phyloP scores from a whole-genome alignment of 2,329 filamentous ascomycete species.

The Leptosphaerulina australis region DNA sequence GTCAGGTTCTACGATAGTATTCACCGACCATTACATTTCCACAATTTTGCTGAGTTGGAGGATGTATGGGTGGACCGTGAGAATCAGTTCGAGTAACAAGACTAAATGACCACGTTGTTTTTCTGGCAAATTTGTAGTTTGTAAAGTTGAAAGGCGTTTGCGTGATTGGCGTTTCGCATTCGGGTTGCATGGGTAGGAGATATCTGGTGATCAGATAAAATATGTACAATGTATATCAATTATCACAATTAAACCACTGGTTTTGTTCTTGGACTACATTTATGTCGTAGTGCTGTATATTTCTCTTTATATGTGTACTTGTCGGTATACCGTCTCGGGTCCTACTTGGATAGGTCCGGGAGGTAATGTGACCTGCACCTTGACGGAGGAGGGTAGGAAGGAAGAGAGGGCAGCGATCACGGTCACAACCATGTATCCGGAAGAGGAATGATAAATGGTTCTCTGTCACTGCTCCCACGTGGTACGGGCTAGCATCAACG shows the following conservation, averaged over 20 bases:
- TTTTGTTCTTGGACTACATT: background rate
- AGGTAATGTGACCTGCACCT: too few relatives aligned
- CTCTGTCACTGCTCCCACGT: too few relatives aligned
- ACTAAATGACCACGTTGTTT: background rate
- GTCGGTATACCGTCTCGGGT: too few relatives aligned
- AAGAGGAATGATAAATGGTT: too few relatives aligned
- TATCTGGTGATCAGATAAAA: constrained; percentile 17
- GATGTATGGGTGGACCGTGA: constrained; percentile 93
- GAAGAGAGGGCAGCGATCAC: too few relatives aligned
- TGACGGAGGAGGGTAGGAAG: too few relatives aligned
- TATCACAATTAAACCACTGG: constrained; percentile 3
- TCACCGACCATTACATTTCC: constrained; percentile 93
- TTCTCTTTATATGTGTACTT: background rate
- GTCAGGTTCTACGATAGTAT: constrained; percentile 86
- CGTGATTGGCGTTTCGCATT: constrained; percentile 20
- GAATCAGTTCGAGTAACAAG: constrained; percentile 93
- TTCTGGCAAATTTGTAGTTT: constrained; percentile 2
- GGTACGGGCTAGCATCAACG: too few relatives aligned
- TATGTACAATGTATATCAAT: constrained; percentile 34
- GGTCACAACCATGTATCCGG: too few relatives aligned
- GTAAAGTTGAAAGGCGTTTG: constrained; percentile 16
- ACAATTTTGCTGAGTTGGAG: constrained; percentile 95
- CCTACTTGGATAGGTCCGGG: too few relatives aligned
- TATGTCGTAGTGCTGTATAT: background rate
- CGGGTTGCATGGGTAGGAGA: constrained; percentile 8